Conservation (phyloP, 805 yeast species). For the Ogataea naganishii region DNA sequence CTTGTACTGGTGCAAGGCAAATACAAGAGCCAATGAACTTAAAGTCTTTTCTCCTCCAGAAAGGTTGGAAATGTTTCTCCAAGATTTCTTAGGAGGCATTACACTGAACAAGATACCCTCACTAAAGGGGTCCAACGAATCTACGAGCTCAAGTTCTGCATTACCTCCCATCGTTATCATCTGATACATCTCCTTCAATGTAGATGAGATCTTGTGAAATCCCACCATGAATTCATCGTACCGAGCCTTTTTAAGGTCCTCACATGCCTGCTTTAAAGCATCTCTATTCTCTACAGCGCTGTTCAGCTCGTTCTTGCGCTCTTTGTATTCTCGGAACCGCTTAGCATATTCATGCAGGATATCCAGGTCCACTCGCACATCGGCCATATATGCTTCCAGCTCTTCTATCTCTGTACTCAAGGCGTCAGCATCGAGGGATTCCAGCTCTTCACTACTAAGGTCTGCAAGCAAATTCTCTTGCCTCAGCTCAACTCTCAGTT, state of each 20-base stretch:
- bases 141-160: slow-evolving; percentile 94
- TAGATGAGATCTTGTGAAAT: slow-evolving; percentile 73
- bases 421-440: slow-evolving; percentile 34
- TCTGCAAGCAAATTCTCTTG: slow-evolving; percentile 29
- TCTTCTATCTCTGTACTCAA: slow-evolving; percentile 44
- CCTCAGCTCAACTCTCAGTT: slow-evolving; percentile 9
- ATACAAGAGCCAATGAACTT: slow-evolving; percentile 89
- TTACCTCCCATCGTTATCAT: slow-evolving; percentile 99
- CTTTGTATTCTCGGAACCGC: slow-evolving; percentile 54
- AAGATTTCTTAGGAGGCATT: slow-evolving; percentile 97
- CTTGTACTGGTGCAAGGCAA: slow-evolving; percentile 90
- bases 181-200: slow-evolving; percentile 93
- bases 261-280: slow-evolving; percentile 47
- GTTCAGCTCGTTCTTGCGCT: slow-evolving; percentile 59
- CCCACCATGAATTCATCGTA: slow-evolving; percentile 91
- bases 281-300: slow-evolving; percentile 63
- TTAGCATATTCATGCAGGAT: slow-evolving; percentile 68
- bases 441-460: slow-evolving; percentile 43
- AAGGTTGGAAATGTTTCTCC: slow-evolving; percentile 91
- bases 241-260: slow-evolving; percentile 63
- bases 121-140: slow-evolving; percentile 93
- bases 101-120: slow-evolving; percentile 96
- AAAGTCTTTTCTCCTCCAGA: slow-evolving; percentile 98
- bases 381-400: slow-evolving; percentile 46
- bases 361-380: slow-evolving; percentile 60